Evolutionary conservation across 306 rosid species (phyloP), one percentile per base, ranked within the genome.

Genomic region (Cucumis cinereus): DNA sequence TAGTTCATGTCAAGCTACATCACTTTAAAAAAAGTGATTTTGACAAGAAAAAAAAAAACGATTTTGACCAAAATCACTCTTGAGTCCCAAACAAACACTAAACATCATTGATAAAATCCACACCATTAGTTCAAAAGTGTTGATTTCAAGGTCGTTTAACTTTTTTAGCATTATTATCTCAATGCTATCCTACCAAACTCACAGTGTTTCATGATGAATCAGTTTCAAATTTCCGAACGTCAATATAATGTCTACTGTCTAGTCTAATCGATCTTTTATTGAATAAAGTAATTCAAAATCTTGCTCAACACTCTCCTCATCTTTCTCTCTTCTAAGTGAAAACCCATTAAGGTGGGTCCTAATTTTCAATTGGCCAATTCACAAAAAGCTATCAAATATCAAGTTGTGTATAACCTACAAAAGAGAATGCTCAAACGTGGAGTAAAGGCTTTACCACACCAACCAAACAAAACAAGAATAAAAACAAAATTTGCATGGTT

Each of bases 231-330:
- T 7, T 54, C 11, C 7, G 10, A 22, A 56, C 0, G 7, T 3
- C 13, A 56, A 20, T 10, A 56, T 8, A 23, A 1, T 1, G 10
- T 61, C 2, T 8, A 23, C 0, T 1, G 10, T 61, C 2, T 49
- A 3, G 26, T 26, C 20, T 26, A 28, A 90, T 91, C 23, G 12
- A 70, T 10, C 9, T 1, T 47, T 3, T 35, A 72, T 14, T 12
- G 47, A 15, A 33, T 63, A 35, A 54, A 17, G 13, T 5, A n/a
- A 33, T n/a, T 63, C 19, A 10, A 17, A 64, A 30, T 30, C 20
- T 49, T 74, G n/a, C 28, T 56, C 60, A 45, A 23, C 75, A 67
- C 10, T 7, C 19, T 20, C 35, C 19, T 6, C n/a, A 45, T 26
- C 67, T 43, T 43, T 15, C 41, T 28, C 38, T 59, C n/a, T 26